A percentile compares a stretch with the other conserved stretches of the same genome.
Conservation (phyloP, 495 filamentous ascomycete species). For the Thermothielavioides terrestris region DNA sequence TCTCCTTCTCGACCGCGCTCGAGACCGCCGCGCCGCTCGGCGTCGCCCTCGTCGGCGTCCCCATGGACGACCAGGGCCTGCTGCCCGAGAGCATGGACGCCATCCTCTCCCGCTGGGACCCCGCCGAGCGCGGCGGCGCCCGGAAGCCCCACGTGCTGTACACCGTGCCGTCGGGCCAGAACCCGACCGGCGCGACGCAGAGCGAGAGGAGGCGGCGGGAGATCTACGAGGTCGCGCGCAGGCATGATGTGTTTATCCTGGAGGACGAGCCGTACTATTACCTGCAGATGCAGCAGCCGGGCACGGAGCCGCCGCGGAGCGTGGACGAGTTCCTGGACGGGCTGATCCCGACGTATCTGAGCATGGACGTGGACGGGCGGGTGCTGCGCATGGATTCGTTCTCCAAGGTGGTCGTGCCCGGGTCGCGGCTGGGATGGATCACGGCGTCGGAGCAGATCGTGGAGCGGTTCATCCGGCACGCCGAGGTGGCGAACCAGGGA, state of each 20-base stretch:
- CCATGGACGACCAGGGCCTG: conserved; percentile 72
- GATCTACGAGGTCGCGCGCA: conserved; percentile 67
- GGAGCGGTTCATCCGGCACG: conserved; percentile 66
- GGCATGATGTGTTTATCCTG: conserved; percentile 79
- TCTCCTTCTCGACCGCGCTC: conserved; percentile 72
- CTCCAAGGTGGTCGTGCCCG: conserved; percentile 73
- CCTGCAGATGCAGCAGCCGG: conserved; percentile 88
- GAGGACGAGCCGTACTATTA: conserved; percentile 98
- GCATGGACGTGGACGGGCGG: conserved; percentile 56
- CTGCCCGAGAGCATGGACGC: conserved; percentile 57
- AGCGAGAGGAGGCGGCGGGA: conserved; percentile 51
- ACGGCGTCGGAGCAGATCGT: conserved; percentile 76
- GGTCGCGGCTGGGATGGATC: conserved; percentile 68
- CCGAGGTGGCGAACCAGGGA: conserved; percentile 73
- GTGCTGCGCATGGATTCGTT: conserved; percentile 71
- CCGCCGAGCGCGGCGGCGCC: conserved; percentile 41
- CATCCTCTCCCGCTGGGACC: conserved; percentile 60
- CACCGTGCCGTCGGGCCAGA: conserved; percentile 81
- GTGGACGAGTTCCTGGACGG: conserved; percentile 40
- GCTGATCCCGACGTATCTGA: conserved; percentile 54
- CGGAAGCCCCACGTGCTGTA: conserved; percentile 71
- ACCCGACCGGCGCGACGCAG: conserved; percentile 85
- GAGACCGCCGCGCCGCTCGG: conserved; percentile 77
- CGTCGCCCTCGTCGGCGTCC: conserved; percentile 58
- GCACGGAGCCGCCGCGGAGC: conserved; percentile 20